These are phyloP conservation scores for Blastomyces percursus DNA, from an alignment of 2,329 filamentous ascomycete species.

Conservation along the genomic window DNA sequence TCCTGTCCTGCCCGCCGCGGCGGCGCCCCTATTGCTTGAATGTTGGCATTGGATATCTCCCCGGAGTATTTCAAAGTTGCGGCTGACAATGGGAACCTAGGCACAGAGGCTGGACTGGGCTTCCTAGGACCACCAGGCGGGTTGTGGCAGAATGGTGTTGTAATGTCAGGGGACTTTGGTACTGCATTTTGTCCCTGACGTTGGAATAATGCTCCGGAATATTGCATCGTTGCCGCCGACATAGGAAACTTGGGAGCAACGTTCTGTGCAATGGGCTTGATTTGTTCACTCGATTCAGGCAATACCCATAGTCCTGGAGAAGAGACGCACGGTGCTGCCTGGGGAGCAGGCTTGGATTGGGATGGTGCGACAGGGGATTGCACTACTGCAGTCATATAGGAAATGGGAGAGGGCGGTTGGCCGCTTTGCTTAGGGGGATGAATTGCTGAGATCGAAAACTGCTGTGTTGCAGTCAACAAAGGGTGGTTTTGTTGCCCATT, in stretches of 20 bases:
- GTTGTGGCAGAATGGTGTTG: neutral
- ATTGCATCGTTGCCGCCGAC: conserved; percentile 14
- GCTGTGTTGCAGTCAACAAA: conserved; percentile 8
- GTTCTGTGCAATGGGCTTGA: neutral
- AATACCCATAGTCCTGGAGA: neutral
- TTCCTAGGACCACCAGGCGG: neutral
- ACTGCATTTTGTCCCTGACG: neutral
- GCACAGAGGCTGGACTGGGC: neutral
- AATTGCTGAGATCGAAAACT: conserved; percentile 7
- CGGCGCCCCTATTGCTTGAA: neutral
- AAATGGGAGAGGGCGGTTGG: neutral
- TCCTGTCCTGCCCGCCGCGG: neutral
- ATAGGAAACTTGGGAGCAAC: conserved; percentile 8
- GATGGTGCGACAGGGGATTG: neutral
- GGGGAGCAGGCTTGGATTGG: neutral
- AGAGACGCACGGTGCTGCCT: neutral
- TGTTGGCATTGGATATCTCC: neutral
- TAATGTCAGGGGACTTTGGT: neutral
- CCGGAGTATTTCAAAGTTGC: conserved; percentile 14
- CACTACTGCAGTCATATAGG: neutral
- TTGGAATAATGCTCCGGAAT: conserved; percentile 6
- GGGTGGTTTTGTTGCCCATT: neutral
- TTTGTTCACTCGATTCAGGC: neutral
- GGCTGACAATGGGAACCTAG: conserved; percentile 12
- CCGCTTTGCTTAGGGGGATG: neutral